Evolutionary conservation across 2,329 filamentous ascomycete species (phyloP).

Genomic region (Xylariaceae sp.): DNA sequence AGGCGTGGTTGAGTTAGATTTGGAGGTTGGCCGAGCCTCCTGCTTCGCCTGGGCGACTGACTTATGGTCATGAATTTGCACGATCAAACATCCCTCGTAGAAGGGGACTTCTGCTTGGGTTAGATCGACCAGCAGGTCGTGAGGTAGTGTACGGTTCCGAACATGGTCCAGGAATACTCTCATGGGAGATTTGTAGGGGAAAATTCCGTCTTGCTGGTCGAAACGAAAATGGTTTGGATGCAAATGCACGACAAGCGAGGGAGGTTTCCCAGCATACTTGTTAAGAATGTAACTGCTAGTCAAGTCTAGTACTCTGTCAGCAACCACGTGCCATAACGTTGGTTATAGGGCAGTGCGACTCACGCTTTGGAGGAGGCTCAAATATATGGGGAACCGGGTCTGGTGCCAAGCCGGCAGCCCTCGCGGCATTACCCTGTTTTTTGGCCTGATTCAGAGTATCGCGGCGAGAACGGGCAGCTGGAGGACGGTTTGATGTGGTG

Average conservation of each 20-base stretch:
- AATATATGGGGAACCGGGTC: slow-evolving; percentile 37
- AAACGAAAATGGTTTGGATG: slow-evolving; percentile 85
- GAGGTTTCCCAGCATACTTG: slow-evolving; percentile 70
- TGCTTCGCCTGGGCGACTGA: slow-evolving; percentile 59
- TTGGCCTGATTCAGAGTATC: slow-evolving; percentile 50
- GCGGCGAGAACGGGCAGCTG: slow-evolving; percentile 53
- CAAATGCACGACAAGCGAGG: slow-evolving; percentile 83
- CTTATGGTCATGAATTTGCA: slow-evolving; percentile 88
- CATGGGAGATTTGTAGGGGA: slow-evolving; percentile 91
- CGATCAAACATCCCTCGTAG: slow-evolving; percentile 93
- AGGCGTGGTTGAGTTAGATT: slow-evolving; percentile 59
- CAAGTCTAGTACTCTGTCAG: slow-evolving; percentile 49
- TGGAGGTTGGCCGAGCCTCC: slow-evolving; percentile 48
- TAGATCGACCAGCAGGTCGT: slow-evolving; percentile 82
- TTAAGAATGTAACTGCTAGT: slow-evolving; percentile 77
- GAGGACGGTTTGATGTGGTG: slow-evolving; percentile 41
- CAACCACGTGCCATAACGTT: slow-evolving; percentile 1
- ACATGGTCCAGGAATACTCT: slow-evolving; percentile 74
- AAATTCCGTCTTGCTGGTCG: slow-evolving; percentile 89
- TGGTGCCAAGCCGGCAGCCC: slow-evolving; percentile 45
- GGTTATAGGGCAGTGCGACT: slow-evolving; percentile 35
- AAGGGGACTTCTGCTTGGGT: slow-evolving; percentile 69
- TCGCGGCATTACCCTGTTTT: slow-evolving; percentile 47
- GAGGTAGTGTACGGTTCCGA: slow-evolving; percentile 71
- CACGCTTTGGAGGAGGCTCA: slow-evolving; percentile 47